Base-by-base conservation (phyloP, 169 alveolate species). In the Plasmodium gonderi region DNA sequence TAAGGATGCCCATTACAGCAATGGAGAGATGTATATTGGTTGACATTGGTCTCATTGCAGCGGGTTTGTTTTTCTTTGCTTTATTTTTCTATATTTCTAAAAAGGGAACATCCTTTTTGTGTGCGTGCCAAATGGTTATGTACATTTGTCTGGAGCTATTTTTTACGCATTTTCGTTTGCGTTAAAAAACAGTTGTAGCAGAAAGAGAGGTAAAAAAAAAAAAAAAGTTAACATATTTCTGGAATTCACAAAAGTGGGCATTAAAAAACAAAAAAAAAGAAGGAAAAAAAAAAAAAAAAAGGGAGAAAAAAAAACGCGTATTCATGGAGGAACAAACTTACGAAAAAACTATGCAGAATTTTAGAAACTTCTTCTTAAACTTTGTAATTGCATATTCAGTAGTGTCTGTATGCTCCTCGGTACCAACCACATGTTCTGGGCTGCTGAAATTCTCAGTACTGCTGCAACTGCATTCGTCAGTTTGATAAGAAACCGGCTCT, bases 261-360 rank as follows among this genome's bases (percentile, higher is more conserved):
- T 20, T 20, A 17, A 76, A 40, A 74, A 33, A 74, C 17, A 74
- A n/a, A 74, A 38, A 76, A 44, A 1, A 76, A 17, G 23, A 20
- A 76, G 31, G 33, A 76, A 38, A 42, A 44, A 76, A 38, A 76
- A 76, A 76, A 40, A 40, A 75, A 20, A 74, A 33, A 17, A n/a
- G n/a, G n/a, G 1, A 45, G 47, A 45, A 47, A 77, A 1, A 45
- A 4, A 68, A 80, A 65, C 17, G 67, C 9, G 9, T 49, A 20
- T 26, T 23, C 36, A 44, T 40, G 68, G 40, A 29, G 14, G n/a
- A 12, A 1, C 17, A 51, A 44, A 5, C 14, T 26, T 87, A 87
- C 7, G 89, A 90, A 38, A 90, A 90, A 7, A 78, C 94, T 76
- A 90, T n/a, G 51, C 94, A 90, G 72, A 64, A 90, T 74, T 90